Evolutionary conservation across 1,139 yeast species (phyloP).

Genomic region (Tardiomyces digboiensis): DNA sequence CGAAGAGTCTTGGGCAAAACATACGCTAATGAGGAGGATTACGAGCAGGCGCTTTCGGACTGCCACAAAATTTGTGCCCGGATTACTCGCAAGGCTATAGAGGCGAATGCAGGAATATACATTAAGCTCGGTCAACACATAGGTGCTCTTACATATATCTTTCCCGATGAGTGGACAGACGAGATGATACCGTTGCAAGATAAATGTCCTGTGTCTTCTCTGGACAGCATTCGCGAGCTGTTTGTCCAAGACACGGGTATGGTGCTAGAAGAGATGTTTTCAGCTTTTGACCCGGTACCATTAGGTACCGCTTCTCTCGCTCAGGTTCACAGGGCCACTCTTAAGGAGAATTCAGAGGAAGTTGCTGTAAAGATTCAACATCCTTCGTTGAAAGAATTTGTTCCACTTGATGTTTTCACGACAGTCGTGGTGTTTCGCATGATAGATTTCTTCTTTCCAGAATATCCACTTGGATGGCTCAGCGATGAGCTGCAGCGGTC

Average conservation of each 20-base stretch:
- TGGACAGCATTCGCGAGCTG: slow-evolving; percentile 59
- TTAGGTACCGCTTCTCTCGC: slow-evolving; percentile 96
- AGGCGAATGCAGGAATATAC: slow-evolving; percentile 83
- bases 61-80: slow-evolving; percentile 72
- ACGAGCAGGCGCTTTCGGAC: slow-evolving; percentile 42
- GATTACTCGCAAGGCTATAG: slow-evolving; percentile 71
- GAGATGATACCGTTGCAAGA: slow-evolving; percentile 94
- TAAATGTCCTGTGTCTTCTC: slow-evolving; percentile 73
- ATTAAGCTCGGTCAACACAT: slow-evolving; percentile 94
- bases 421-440: slow-evolving; percentile 68
- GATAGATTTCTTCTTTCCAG: slow-evolving; percentile 78
- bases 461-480: slow-evolving; percentile 88
- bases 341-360: slow-evolving; percentile 50
- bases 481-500: slow-evolving; percentile 86
- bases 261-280: slow-evolving; percentile 53
- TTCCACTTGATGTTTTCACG: slow-evolving; percentile 77
- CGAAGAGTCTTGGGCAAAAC: slow-evolving; percentile 42
- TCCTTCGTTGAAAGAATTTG: slow-evolving; percentile 78
- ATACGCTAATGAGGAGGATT: slow-evolving; percentile 40
- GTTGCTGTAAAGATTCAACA: slow-evolving; percentile 97
- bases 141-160: slow-evolving; percentile 80
- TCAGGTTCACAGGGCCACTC: slow-evolving; percentile 78
- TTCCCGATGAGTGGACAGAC: slow-evolving; percentile 92
- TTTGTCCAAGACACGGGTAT: slow-evolving; percentile 55
- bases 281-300: slow-evolving; percentile 60